phyloP scores from a whole-genome alignment of 371 early-diverging fungal genomes.

The Rhizopus sp. region DNA sequence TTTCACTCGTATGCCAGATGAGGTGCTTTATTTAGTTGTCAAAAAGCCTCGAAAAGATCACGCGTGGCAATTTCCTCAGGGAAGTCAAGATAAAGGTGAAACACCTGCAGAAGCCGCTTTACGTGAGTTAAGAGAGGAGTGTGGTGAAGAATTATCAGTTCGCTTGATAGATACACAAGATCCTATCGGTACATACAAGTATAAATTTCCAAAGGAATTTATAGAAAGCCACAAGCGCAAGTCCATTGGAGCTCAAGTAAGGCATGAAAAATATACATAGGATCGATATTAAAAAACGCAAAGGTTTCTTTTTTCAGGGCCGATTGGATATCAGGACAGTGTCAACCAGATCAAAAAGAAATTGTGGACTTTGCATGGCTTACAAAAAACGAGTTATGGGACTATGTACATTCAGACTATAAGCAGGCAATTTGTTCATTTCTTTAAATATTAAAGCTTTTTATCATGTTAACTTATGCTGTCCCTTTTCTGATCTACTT shows the following conservation, averaged over 20 bases:
- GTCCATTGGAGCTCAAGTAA: slow-evolving; percentile 37
- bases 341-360: slow-evolving; percentile 55
- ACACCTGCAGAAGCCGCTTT: slow-evolving; percentile 72
- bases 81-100: slow-evolving; percentile 57
- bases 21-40: slow-evolving; percentile 71
- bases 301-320: slow-evolving; percentile 39
- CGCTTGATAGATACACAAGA: slow-evolving; percentile 69
- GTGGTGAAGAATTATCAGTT: slow-evolving; percentile 72
- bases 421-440: slow-evolving; percentile 17
- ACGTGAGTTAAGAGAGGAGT: slow-evolving; percentile 67
- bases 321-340: slow-evolving; percentile 48
- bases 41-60: slow-evolving; percentile 59
- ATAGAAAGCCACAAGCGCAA: slow-evolving; percentile 15
- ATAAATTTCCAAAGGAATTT: slow-evolving; percentile 44
- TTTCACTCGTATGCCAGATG: slow-evolving; percentile 13
- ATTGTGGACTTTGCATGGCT: slow-evolving; percentile 82
- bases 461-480: slow-evolving; percentile 38
- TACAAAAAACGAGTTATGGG: slow-evolving; percentile 72
- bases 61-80: slow-evolving; percentile 80
- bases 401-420: slow-evolving; percentile 44
- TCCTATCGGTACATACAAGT: slow-evolving; percentile 68
- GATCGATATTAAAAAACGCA: not conserved
- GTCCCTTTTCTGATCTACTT: slow-evolving; percentile 63
- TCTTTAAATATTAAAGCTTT: not conserved
- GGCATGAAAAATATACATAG: not conserved